Base-by-base conservation (phyloP, 1,284 basidiomycete species). In the Marasmius fiardii region DNA sequence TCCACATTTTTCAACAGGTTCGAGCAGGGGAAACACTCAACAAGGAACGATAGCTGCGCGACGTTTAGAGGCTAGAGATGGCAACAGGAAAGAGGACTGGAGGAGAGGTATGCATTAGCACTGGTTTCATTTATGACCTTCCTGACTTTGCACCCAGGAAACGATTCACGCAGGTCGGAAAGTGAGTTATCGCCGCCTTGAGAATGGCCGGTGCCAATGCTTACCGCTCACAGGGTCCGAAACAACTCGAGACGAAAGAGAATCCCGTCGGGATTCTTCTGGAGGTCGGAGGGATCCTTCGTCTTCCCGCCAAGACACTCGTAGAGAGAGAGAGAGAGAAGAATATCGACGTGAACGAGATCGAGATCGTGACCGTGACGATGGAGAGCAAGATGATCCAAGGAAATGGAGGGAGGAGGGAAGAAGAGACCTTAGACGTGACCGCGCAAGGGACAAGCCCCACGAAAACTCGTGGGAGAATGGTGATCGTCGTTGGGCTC, bases 71-170 rank as follows among this genome's bases (percentile, higher is more conserved):
- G 72, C 74, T 23, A 74, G 84, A 61, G 87, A 90, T n/a, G 59
- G 71, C 52, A 63, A 71, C 47, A 88, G 81, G 74, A 85, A 85
- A 71, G 89, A 86, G 63, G 89, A 92, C 66, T 92, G 89, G 89
- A 79, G 89, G 65, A 80, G 87, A 81, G 86, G 89, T 90, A 63
- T 16, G 47, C 58, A 74, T 68, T 43, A 37, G 43, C 47, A 52
- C 49, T 53, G 54, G 24, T 23, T 28, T 23, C 53, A 31, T 57
- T 43, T 56, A 55, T 44, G 34, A 39, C 43, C 53, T 49, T 51
- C 55, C 61, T 57, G 43, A 49, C 55, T 57, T 47, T 59, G 28
- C 51, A 58, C 53, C 34, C 53, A 83, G 79, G 78, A 53, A 65
- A 74, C 54, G 85, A 87, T 61, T 68, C 76, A 47, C 67, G 72